Evolutionary conservation across 1,139 yeast genomes (phyloP).

Genomic region (Neolecta irregularis): DNA sequence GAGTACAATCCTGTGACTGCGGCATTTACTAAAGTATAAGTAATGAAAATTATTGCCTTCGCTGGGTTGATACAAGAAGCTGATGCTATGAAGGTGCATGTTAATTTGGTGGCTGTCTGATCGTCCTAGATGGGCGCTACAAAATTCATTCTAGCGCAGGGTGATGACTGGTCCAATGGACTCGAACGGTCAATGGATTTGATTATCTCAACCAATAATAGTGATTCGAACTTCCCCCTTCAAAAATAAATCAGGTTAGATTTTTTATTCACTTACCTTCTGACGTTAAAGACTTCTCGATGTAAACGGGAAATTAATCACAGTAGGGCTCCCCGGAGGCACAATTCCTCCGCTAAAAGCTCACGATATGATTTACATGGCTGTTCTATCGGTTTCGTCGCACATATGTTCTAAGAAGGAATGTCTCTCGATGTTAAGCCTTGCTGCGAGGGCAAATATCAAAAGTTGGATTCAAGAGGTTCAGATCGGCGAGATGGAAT

Average conservation of each 20-base stretch:
- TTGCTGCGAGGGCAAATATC: conserved; percentile 15
- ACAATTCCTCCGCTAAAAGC: conserved; percentile 14
- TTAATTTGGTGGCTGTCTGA: no score
- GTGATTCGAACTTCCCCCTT: conserved; percentile 18
- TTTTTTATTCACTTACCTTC: no score
- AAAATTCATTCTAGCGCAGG: conserved; percentile 30
- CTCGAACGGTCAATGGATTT: conserved; percentile 19
- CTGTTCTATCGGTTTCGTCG: conserved; percentile 14
- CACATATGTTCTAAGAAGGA: conserved; percentile 17
- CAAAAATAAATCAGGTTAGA: conserved; percentile 17
- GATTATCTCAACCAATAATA: conserved; percentile 21
- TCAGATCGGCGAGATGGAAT: conserved; percentile 14
- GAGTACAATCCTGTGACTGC: no score
- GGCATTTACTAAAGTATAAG: no score
- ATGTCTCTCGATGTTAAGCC: conserved; percentile 13
- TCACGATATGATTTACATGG: conserved; percentile 13
- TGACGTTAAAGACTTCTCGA: no score
- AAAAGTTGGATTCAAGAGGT: conserved; percentile 17
- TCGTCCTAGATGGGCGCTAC: conserved; percentile 37
- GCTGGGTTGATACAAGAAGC: conserved; percentile 32
- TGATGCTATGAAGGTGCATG: conserved; percentile 32
- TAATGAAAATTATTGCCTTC: conserved; percentile 39
- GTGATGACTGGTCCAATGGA: conserved; percentile 16
- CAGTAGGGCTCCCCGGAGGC: conserved; percentile 20
- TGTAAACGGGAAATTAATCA: conserved; percentile 20